Conservation (phyloP, 306 rosid species). For the Prunus salicina region DNA sequence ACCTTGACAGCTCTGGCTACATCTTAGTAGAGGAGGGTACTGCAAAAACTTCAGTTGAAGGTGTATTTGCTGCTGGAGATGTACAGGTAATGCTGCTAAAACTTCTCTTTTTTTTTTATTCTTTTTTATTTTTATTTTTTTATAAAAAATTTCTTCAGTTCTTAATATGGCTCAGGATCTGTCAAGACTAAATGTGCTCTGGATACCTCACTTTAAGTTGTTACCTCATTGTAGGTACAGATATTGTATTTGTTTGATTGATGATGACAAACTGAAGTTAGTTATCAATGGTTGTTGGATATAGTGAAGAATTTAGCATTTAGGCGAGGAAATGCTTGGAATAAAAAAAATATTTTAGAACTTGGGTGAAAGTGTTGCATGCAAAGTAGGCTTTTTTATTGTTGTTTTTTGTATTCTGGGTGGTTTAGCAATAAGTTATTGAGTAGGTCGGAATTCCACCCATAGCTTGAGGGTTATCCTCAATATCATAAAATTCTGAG, state of each 20-base stretch:
- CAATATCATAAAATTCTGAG: neutral
- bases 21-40: slow-evolving; percentile 67
- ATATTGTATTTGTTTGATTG: neutral
- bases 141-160: neutral
- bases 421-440: neutral
- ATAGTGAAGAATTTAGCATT: neutral
- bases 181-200: neutral
- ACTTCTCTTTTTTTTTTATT: neutral
- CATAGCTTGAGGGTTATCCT: neutral
- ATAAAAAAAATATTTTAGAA: neutral
- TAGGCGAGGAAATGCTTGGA: neutral
- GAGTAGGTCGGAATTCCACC: neutral
- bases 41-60: slow-evolving; percentile 80
- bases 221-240: neutral
- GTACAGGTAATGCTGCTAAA: slow-evolving; percentile 65
- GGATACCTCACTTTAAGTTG: neutral
- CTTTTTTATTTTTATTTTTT: too few species aligned
- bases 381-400: neutral
- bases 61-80: slow-evolving; percentile 94
- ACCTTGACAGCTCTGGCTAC: slow-evolving; percentile 72
- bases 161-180: neutral
- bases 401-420: neutral
- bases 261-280: neutral
- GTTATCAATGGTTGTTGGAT: neutral
- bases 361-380: neutral